Base-by-base conservation (phyloP, 2,329 filamentous ascomycete species). In the Aspergillus arachidicola region DNA sequence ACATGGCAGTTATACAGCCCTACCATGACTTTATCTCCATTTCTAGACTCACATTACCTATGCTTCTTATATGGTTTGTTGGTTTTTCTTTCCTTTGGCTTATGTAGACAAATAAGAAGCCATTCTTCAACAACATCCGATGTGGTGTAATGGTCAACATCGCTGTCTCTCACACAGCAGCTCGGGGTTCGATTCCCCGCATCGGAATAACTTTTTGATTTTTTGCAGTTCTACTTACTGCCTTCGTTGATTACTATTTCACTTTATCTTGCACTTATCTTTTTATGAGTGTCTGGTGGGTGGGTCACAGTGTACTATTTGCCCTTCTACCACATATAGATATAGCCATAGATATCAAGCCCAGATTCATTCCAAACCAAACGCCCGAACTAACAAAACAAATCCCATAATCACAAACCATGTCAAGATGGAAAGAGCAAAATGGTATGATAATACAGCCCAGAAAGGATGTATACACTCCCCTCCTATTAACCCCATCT, bases 141-240 rank as follows among this genome's bases (percentile, higher is more conserved):
- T 67, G 55, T 69, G 68, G 68, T 69, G 68, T 69, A 69, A 68
- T 69, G 68, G 68, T 58, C 65, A 69, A 69, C 68, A 69, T 69
- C 66, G 68, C 68, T 62, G 68, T 69, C 68, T 69, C 65, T 70
- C 66, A 70, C 68, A 70, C 68, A 62, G 68, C 68, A 70, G 68
- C 68, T 68, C 65, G 66, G 68, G 68, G 66, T 69, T 69, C 68
- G 68, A 69, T 69, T 69, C 68, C 66, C 66, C 67, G 67, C 53
- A 64, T 69, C 68, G 68, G 67, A 70, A 64, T 38, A 32, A 11
- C 19, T 16, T 43, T 50, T 55, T 57, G 54, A 12, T 46, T 10
- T 54, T 28, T 7, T 28, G 26, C 26, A 26, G 23, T 4, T 21
- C 10, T 9, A 6, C 0, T 50, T 50, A 4, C 9, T 4, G 6